Base-by-base conservation (phyloP, 805 yeast genomes). In the Ogataea pignaliae region DNA sequence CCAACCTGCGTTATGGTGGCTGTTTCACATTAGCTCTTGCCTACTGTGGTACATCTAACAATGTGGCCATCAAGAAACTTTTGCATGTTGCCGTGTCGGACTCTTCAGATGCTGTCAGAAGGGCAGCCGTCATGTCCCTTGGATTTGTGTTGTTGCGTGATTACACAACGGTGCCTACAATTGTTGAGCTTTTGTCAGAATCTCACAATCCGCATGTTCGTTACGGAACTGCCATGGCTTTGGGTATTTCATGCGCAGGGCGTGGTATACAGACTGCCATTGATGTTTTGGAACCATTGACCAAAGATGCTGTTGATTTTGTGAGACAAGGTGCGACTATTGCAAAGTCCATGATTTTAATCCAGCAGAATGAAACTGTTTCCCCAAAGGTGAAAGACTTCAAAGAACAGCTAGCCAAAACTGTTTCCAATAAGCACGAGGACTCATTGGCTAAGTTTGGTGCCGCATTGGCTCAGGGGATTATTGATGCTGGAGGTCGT, bases 161-260 rank as follows among this genome's bases (percentile, higher is more conserved):
- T 63, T 87, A 88, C 65, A 82, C 89, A 13, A 89, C 96, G 0
- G 91, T 93, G 16, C 99, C 99, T 45, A 85, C 95, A 54, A 85
- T 93, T 69, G 97, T 93, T 33, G 96, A 91, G 64, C 73, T 93
- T 45, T 75, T 93, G 54, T 80, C 96, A 0, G 96, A 89, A 65
- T 87, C 96, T 1, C 97, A 93, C 65, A 93, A 93, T 64, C 96
- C 99, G 12, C 97, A 93, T 62, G 98, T 93, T 32, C 86, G 99
- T 65, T 93, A 93, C 63, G 99, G 99, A 71, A 87, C 97, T 29
- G 96, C 98, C 2, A 73, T 93, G 80, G 99, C 99, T 0, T 76
- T 93, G 51, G 99, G 97, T 68, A 87, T 93, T 50, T 81, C 98
- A 3, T 90, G 98, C 73, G 97, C 97, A 18, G 99, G 99, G 39